Evolutionary conservation across 2,329 filamentous ascomycete species (phyloP).

Genomic region (Cadophora luteo-olivacea): DNA sequence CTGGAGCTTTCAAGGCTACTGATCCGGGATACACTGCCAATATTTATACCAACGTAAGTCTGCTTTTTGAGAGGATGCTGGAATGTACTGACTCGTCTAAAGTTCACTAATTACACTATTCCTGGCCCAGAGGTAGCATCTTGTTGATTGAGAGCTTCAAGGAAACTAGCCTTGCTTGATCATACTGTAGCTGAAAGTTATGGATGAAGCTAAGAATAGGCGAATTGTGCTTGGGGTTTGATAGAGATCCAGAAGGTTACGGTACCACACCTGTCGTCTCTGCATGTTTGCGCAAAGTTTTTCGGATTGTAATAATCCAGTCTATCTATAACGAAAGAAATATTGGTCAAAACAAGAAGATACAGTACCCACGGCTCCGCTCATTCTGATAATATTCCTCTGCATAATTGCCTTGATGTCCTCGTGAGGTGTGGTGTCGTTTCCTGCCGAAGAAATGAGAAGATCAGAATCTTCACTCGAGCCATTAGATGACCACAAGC

Average conservation of each 20-base stretch:
- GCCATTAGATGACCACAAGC: too few species aligned
- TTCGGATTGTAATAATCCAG: too few species aligned
- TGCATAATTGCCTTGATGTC: too few species aligned
- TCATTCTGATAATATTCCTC: too few species aligned
- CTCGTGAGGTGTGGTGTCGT: too few species aligned
- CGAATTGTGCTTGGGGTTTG: not conserved
- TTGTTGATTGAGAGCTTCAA: slow-evolving; percentile 14
- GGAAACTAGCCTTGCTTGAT: not conserved
- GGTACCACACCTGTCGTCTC: not conserved
- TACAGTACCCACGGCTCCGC: too few species aligned
- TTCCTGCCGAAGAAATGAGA: too few species aligned
- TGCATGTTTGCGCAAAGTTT: not conserved
- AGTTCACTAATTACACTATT: slow-evolving; percentile 31
- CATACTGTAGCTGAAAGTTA: not conserved
- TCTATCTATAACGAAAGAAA: too few species aligned
- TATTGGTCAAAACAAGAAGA: too few species aligned
- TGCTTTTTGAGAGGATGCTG: not conserved
- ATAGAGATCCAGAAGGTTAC: not conserved
- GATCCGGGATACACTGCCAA: slow-evolving; percentile 31
- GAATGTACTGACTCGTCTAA: not conserved
- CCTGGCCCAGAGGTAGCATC: slow-evolving; percentile 28
- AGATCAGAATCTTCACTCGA: too few species aligned
- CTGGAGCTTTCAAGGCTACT: slow-evolving; percentile 33
- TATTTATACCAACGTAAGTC: slow-evolving; percentile 25
- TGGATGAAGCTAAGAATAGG: not conserved